These are phyloP conservation scores for Yarrowia sp. DNA, from an alignment of 805 yeast genomes.

Conservation along the genomic window DNA sequence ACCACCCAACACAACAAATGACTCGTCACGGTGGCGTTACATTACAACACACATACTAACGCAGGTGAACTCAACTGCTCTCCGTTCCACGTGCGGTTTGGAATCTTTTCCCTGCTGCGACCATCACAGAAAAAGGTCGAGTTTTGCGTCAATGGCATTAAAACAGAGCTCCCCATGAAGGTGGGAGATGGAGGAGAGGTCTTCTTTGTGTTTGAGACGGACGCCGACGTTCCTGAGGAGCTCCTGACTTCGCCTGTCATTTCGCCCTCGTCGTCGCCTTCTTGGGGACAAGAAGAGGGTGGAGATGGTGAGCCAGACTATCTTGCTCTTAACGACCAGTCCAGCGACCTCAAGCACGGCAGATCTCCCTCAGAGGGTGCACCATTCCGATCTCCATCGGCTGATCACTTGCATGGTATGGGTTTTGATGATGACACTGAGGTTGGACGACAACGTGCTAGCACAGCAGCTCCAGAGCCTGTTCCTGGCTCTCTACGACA, in stretches of 20 bases:
- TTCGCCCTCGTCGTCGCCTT: slow-evolving; percentile 57
- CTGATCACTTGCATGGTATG: slow-evolving; percentile 3
- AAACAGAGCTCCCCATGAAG: slow-evolving; percentile 89
- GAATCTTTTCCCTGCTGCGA: slow-evolving; percentile 85
- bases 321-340: slow-evolving; percentile 14
- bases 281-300: slow-evolving; percentile 11
- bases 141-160: slow-evolving; percentile 76
- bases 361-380: slow-evolving; percentile 9
- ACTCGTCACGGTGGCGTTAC: neutral
- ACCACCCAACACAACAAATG: too few relatives aligned
- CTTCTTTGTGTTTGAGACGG: slow-evolving; percentile 89
- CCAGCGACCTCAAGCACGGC: neutral
- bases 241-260: slow-evolving; percentile 84
- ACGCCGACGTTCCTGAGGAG: slow-evolving; percentile 67
- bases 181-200: slow-evolving; percentile 98
- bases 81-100: slow-evolving; percentile 95
- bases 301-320: slow-evolving; percentile 17
- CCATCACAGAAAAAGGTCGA: slow-evolving; percentile 89
- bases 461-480: slow-evolving; percentile 17
- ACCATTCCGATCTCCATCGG: slow-evolving; percentile 13
- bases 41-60: neutral
- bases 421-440: neutral
- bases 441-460: neutral
- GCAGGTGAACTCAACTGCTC: slow-evolving; percentile 72
- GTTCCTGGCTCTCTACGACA: slow-evolving; percentile 1